Base-by-base conservation (phyloP, 345 rosid genomes). In the Citrus unshiu region DNA sequence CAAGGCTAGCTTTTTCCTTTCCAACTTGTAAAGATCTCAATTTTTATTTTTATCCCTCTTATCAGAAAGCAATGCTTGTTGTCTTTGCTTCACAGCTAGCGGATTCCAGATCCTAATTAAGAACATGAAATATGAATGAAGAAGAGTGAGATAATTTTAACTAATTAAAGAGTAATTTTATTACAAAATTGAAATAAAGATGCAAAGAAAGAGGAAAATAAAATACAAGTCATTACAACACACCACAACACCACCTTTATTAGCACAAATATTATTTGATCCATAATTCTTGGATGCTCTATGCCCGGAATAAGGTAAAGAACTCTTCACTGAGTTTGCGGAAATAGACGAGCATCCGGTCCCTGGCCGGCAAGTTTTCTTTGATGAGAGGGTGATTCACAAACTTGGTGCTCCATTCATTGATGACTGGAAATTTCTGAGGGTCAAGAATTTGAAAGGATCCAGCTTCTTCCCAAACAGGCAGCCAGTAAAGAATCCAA, bases 381-480 rank as follows among this genome's bases (percentile, higher is more conserved):
- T 70, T 79, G 80, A 86, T 76, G 64, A 75, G 49, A 2, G 81
- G 83, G 43, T 84, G 83, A 9, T 75, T 46, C 16, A 72, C 58
- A 46, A 88, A 77, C 32, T 69, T 83, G 32, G 27, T 24, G 29
- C 37, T 57, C 90, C 87, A 84, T 32, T 77, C 72, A 19, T 19
- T n/a, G 34, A 30, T 60, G 22, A 78, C 77, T 18, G 87, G 87
- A 51, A 82, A 81, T 70, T 78, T 77, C 18, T 29, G 27, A 0
- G 82, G 70, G 76, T 82, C 76, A 4, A 72, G 0, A 60, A 84
- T 75, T 46, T 79, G 46, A 51, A 68, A 10, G 54, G 78, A 72
- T 51, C 83, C 84, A 13, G 76, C 54, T 78, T 87, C 85, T 51
- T 82, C 87, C 35, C 63, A 85, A 14, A 82, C 62, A 29, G 85